These are phyloP conservation scores for Candida anglica DNA, from an alignment of 805 yeast species.

Conservation along the genomic window DNA sequence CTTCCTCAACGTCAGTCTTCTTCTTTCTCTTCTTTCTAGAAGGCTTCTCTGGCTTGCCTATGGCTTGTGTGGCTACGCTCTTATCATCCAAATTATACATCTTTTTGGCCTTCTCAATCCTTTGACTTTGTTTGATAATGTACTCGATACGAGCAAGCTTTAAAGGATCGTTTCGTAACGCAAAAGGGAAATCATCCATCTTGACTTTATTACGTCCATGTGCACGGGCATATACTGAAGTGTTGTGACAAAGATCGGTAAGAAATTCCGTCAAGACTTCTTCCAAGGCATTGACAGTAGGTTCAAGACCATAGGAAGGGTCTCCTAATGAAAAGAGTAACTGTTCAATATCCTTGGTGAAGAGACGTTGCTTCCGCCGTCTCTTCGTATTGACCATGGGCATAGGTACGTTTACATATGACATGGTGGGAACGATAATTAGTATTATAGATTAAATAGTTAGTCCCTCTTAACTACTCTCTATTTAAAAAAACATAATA, in stretches of 20 bases:
- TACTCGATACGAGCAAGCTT: constrained; percentile 38
- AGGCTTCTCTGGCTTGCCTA: constrained; percentile 3
- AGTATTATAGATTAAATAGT: too few species aligned
- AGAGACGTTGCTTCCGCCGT: constrained; percentile 32
- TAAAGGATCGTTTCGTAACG: constrained; percentile 37
- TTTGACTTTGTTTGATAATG: constrained; percentile 33
- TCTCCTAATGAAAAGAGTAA: constrained; percentile 40
- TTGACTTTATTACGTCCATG: constrained; percentile 38
- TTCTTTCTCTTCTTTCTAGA: neutral
- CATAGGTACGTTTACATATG: neutral
- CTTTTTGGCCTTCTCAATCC: constrained; percentile 37
- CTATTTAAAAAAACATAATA: too few species aligned
- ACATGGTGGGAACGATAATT: too few species aligned
- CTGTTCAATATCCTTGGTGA: constrained; percentile 39
- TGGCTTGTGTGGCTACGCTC: constrained; percentile 1
- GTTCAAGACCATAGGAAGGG: constrained; percentile 34
- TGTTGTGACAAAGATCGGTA: constrained; percentile 29
- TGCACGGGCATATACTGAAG: constrained; percentile 28
- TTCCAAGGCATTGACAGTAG: constrained; percentile 35
- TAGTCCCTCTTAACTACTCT: too few species aligned
- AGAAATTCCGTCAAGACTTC: constrained; percentile 36
- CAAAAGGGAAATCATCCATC: constrained; percentile 40
- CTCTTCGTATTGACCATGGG: constrained; percentile 9
- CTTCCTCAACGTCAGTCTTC: constrained; percentile 1
- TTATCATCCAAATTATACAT: constrained; percentile 28